Evolutionary conservation across 1,284 basidiomycete genomes (phyloP).

Genomic region (Leccinum fuscescens): DNA sequence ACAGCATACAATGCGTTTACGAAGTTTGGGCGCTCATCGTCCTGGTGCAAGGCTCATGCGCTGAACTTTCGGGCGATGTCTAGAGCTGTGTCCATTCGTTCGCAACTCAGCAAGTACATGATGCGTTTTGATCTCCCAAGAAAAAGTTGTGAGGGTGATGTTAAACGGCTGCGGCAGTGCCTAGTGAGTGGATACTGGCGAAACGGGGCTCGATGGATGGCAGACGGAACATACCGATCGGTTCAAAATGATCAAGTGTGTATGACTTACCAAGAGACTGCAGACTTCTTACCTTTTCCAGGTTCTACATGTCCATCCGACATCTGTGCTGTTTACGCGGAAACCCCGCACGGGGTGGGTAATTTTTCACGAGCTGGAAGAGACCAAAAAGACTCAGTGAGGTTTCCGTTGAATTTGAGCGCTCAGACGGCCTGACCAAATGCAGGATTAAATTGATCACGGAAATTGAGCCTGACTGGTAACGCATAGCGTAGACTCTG

Average conservation of each 20-base stretch:
- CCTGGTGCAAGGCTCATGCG: conserved; percentile 92
- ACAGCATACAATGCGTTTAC: conserved; percentile 91
- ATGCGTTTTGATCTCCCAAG: conserved; percentile 77
- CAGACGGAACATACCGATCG: conserved; percentile 87
- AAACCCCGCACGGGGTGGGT: conserved; percentile 91
- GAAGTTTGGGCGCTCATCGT: conserved; percentile 75
- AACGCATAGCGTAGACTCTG: conserved; percentile 8
- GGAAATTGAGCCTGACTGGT: conserved; percentile 64
- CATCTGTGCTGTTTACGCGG: conserved; percentile 91
- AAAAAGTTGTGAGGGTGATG: conserved; percentile 85
- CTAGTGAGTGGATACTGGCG: conserved; percentile 92
- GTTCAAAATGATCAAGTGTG: conserved; percentile 79
- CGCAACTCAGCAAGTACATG: conserved; percentile 92
- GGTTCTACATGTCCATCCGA: conserved; percentile 89
- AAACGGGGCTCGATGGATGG: conserved; percentile 86
- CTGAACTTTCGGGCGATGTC: conserved; percentile 92
- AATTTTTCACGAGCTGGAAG: conserved; percentile 92
- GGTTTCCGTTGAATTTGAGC: conserved; percentile 25
- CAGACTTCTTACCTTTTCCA: conserved; percentile 29
- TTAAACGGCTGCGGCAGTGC: conserved; percentile 75
- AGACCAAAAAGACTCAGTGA: conserved; percentile 89
- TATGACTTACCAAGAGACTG: neutral
- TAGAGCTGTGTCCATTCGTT: conserved; percentile 86
- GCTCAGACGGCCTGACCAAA: neutral
- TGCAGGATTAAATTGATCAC: conserved; percentile 53